Conservation (phyloP, 106 monocot genomes). For the Alisma plantagoaquatica region DNA sequence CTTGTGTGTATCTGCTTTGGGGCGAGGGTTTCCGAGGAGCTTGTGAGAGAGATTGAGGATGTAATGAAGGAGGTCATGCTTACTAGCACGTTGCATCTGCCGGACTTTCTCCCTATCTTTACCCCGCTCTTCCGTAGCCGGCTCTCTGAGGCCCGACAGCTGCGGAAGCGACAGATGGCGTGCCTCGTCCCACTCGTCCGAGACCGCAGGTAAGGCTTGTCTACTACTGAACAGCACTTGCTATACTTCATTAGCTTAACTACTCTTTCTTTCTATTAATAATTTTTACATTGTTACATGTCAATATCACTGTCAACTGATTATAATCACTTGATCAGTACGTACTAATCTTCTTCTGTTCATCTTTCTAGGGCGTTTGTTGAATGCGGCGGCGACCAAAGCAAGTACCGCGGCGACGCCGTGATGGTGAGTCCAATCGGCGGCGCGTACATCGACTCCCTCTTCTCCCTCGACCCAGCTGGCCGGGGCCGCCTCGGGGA, state of each 20-base stretch:
- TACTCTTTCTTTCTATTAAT: too few species aligned
- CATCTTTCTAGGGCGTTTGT: constrained; percentile 52
- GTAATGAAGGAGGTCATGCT: constrained; percentile 82
- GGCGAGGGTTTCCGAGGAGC: constrained; percentile 33
- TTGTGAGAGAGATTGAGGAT: constrained; percentile 45
- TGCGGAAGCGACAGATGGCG: constrained; percentile 51
- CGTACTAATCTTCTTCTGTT: too few species aligned
- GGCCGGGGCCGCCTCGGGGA: constrained; percentile 51
- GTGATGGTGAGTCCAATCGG: constrained; percentile 38
- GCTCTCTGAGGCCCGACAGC: constrained; percentile 30
- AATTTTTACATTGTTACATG: too few species aligned
- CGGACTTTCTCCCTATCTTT: constrained; percentile 70
- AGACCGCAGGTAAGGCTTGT: too few species aligned
- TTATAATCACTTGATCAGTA: too few species aligned
- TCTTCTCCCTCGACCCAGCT: constrained; percentile 39
- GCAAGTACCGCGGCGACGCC: constrained; percentile 6
- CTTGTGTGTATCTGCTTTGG: constrained; percentile 85
- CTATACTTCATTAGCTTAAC: too few species aligned
- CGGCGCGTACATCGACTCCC: constrained; percentile 83
- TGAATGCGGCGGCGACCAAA: constrained; percentile 16
- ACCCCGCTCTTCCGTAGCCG: constrained; percentile 52
- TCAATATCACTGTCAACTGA: too few species aligned
- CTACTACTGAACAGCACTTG: too few species aligned
- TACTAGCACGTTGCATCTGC: constrained; percentile 51
- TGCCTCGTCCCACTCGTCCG: constrained; percentile 48